A percentile compares a stretch with the other conserved stretches of the same genome.
These are phyloP conservation scores for Sporobolomyces phaffii DNA, from an alignment of 768 basidiomycete species.

Conservation along the genomic window DNA sequence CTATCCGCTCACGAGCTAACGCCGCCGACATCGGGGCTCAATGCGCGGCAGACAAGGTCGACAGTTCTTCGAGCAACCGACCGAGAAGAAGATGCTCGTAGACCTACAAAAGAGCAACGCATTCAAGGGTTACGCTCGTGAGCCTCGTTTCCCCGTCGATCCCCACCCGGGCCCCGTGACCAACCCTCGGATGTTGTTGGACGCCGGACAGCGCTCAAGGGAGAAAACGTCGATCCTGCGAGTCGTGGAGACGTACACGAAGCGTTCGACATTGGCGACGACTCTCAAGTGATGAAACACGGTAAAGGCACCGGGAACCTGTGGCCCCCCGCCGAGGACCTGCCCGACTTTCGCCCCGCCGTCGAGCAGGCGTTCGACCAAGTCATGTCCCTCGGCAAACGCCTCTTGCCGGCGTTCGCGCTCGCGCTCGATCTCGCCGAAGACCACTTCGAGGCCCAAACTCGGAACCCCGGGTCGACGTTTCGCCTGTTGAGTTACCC, in stretches of 20 bases:
- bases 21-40: no score
- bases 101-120: conserved; percentile 47
- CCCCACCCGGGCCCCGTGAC: no score
- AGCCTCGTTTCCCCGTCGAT: no score
- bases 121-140: conserved; percentile 72
- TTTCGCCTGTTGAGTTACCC: conserved; percentile 83
- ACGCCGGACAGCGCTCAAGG: conserved; percentile 60
- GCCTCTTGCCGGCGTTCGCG: conserved; percentile 72
- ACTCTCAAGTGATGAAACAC: conserved; percentile 58
- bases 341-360: conserved; percentile 23
- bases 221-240: conserved; percentile 67
- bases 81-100: conserved; percentile 39
- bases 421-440: conserved; percentile 13
- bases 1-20: no score
- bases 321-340: conserved; percentile 64
- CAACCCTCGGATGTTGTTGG: no score
- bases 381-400: conserved; percentile 57
- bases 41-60: conserved; percentile 35
- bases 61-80: conserved; percentile 36
- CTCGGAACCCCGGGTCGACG: conserved; percentile 67
- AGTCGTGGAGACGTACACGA: conserved; percentile 77
- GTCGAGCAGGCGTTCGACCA: conserved; percentile 45
- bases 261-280: conserved; percentile 72
- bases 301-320: conserved; percentile 56
- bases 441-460: conserved; percentile 15